Conservation (phyloP, 2,329 filamentous ascomycete species). For the Coniosporium tulheliwenetii region DNA sequence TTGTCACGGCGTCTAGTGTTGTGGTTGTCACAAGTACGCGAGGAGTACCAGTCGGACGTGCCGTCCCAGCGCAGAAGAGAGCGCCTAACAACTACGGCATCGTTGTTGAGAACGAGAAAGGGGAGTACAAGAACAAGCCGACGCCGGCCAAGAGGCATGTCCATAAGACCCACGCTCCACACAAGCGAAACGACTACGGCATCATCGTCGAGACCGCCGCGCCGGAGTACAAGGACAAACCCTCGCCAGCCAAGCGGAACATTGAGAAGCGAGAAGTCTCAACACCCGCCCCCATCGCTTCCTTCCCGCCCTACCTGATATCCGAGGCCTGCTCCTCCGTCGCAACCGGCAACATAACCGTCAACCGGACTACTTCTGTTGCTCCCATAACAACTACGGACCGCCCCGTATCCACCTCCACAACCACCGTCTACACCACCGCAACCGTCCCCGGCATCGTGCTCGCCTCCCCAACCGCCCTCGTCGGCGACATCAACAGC, state of each 20-base stretch:
- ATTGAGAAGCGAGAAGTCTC: background rate
- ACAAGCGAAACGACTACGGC: background rate
- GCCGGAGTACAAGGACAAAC: background rate
- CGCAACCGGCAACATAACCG: conserved; percentile 3
- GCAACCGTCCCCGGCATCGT: background rate
- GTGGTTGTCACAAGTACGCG: background rate
- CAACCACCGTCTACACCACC: background rate
- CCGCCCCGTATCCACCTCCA: background rate
- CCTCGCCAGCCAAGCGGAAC: background rate
- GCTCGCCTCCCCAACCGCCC: background rate
- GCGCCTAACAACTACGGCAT: background rate
- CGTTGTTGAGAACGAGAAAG: background rate
- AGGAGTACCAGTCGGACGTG: too few relatives aligned
- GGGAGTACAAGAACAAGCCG: too few relatives aligned
- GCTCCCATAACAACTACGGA: background rate
- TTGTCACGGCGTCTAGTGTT: background rate
- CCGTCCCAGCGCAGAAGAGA: too few relatives aligned
- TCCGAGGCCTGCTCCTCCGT: conserved; percentile 4
- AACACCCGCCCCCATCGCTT: conserved; percentile 2
- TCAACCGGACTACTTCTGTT: background rate
- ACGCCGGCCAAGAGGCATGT: background rate
- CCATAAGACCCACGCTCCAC: background rate
- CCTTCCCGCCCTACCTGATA: conserved; percentile 3
- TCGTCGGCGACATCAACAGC: background rate
- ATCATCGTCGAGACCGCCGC: background rate